A percentile compares a stretch with the other conserved stretches of the same genome.
Conservation (phyloP, 768 basidiomycete genomes). For the Termitomyces sp. region DNA sequence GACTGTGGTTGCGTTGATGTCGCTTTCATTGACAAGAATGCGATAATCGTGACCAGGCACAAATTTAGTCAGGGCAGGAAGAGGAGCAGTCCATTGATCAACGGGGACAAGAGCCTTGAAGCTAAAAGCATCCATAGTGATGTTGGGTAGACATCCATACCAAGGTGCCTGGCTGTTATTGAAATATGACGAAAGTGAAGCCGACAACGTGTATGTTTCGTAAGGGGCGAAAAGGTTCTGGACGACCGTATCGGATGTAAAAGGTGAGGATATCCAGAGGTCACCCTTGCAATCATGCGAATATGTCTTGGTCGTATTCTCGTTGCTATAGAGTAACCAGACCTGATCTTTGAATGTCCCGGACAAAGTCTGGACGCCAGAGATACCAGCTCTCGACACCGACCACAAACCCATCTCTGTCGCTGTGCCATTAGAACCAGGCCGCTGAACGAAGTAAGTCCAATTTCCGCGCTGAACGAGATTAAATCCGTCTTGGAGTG, state of each 20-base stretch:
- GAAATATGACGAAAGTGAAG: slow-evolving; percentile 61
- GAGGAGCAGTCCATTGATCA: slow-evolving; percentile 61
- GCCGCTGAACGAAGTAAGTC: slow-evolving; percentile 73
- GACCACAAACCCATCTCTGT: slow-evolving; percentile 92
- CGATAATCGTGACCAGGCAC: slow-evolving; percentile 84
- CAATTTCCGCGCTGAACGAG: slow-evolving; percentile 82
- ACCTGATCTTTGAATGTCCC: slow-evolving; percentile 62
- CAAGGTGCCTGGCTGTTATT: slow-evolving; percentile 54
- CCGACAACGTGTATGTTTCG: slow-evolving; percentile 65
- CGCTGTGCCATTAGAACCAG: slow-evolving; percentile 75
- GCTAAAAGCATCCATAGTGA: slow-evolving; percentile 69
- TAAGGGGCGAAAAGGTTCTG: slow-evolving; percentile 80
- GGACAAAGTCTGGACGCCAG: slow-evolving; percentile 51
- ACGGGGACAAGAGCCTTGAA: slow-evolving; percentile 79
- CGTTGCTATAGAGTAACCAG: slow-evolving; percentile 84
- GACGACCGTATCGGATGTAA: slow-evolving; percentile 49
- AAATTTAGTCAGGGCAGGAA: slow-evolving; percentile 74
- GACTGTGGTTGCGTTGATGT: slow-evolving; percentile 49
- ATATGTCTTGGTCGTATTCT: slow-evolving; percentile 69
- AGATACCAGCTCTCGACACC: slow-evolving; percentile 59
- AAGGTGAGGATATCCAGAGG: slow-evolving; percentile 81
- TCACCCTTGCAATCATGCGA: slow-evolving; percentile 48
- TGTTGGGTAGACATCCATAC: slow-evolving; percentile 62
- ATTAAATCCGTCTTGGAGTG: slow-evolving; percentile 83
- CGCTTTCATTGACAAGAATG: slow-evolving; percentile 38